A percentile compares a stretch with the other conserved stretches of the same genome.
phyloP scores from a whole-genome alignment of 2,329 filamentous ascomycete species.

The Colletotrichum sp. region DNA sequence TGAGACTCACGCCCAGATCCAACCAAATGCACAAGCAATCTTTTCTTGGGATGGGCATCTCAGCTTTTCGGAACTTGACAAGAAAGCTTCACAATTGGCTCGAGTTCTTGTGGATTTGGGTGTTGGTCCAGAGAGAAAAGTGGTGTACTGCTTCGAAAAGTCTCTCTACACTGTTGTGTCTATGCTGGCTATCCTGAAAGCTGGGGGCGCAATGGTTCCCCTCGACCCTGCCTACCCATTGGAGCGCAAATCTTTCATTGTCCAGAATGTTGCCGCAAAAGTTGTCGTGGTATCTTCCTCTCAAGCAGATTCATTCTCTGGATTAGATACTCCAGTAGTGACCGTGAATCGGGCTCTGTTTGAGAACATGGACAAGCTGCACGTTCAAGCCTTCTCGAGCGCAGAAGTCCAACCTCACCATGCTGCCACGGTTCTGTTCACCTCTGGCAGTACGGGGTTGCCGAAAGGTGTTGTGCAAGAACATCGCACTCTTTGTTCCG shows the following conservation, averaged over 20 bases:
- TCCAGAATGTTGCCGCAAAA: not conserved
- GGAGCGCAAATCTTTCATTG: constrained; percentile 5
- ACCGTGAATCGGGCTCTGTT: not conserved
- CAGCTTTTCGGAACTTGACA: constrained; percentile 24
- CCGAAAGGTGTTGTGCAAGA: constrained; percentile 55
- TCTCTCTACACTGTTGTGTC: constrained; percentile 29
- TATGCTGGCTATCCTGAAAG: constrained; percentile 34
- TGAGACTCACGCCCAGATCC: not conserved
- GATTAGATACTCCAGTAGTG: not conserved
- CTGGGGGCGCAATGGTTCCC: constrained; percentile 35
- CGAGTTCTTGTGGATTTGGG: constrained; percentile 15
- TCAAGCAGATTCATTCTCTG: not conserved
- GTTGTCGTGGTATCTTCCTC: not conserved
- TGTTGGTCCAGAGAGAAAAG: constrained; percentile 25
- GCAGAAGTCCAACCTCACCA: not conserved
- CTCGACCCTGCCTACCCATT: constrained; percentile 27
- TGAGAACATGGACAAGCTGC: not conserved
- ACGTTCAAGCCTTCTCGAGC: not conserved
- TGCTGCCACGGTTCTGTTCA: constrained; percentile 50
- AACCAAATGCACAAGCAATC: constrained; percentile 3
- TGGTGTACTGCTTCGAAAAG: constrained; percentile 33
- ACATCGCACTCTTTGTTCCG: constrained; percentile 29
- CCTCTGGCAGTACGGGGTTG: constrained; percentile 56
- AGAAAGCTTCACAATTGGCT: constrained; percentile 21
- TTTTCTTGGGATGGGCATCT: constrained; percentile 27